Conservation (phyloP, 1,284 basidiomycete species). For the Boletus calvinii region DNA sequence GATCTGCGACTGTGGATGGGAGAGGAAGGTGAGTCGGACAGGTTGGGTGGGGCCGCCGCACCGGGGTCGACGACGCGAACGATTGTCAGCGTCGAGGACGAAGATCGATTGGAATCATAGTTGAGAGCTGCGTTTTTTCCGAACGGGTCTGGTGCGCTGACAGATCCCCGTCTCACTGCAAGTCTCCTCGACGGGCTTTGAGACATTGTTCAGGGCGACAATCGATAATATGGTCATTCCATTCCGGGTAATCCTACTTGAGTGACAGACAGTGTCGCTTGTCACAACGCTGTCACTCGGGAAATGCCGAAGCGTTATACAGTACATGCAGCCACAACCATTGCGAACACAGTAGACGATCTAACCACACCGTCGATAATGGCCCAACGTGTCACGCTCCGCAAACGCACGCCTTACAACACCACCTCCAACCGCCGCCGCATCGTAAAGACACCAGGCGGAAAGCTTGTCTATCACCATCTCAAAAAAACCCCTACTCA, state of each 20-base stretch:
- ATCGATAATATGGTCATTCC: slow-evolving; percentile 6
- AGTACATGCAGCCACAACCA: slow-evolving; percentile 26
- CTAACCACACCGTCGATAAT: slow-evolving; percentile 45
- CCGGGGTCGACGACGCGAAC: slow-evolving; percentile 52
- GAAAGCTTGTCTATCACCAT: slow-evolving; percentile 89
- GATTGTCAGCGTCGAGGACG: slow-evolving; percentile 69
- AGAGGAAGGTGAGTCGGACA: slow-evolving; percentile 34
- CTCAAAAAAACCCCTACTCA: slow-evolving; percentile 83
- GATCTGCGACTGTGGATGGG: slow-evolving; percentile 27
- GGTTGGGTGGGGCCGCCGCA: slow-evolving; percentile 11
- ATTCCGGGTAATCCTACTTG: slow-evolving; percentile 8
- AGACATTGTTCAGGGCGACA: slow-evolving; percentile 22
- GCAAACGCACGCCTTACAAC: slow-evolving; percentile 99
- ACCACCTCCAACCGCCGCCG: slow-evolving; percentile 95
- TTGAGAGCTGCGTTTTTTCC: slow-evolving; percentile 52
- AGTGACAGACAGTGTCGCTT: background rate
- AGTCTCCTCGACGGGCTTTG: slow-evolving; percentile 40
- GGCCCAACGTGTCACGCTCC: slow-evolving; percentile 99
- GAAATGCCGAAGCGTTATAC: slow-evolving; percentile 22
- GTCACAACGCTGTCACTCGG: slow-evolving; percentile 10
- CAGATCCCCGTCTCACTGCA: slow-evolving; percentile 60
- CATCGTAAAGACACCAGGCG: slow-evolving; percentile 96
- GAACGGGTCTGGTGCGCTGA: slow-evolving; percentile 64
- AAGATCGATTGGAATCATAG: slow-evolving; percentile 50
- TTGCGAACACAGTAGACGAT: background rate